Conservation (phyloP, 2,329 filamentous ascomycete genomes). For the Zarea fungicola region DNA sequence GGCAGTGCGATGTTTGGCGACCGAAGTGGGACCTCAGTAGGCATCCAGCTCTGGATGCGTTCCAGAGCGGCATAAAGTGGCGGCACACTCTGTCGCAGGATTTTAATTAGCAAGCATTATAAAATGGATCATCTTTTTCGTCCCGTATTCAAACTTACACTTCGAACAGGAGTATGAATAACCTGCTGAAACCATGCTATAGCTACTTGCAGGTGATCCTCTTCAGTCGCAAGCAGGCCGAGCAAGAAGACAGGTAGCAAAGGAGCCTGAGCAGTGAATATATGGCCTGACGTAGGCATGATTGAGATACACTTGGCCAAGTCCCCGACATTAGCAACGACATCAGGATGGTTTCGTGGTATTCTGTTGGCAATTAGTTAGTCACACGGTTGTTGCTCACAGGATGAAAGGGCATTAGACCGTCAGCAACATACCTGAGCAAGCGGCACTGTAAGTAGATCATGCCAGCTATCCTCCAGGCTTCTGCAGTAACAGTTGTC, state of each 20-base stretch:
- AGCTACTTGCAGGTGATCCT: slow-evolving; percentile 25
- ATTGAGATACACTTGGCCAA: slow-evolving; percentile 33
- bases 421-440: slow-evolving; percentile 25
- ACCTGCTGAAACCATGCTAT: slow-evolving; percentile 33
- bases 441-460: slow-evolving; percentile 36
- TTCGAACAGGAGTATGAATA: slow-evolving; percentile 31
- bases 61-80: slow-evolving; percentile 30
- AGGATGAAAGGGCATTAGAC: not conserved
- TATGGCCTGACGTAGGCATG: slow-evolving; percentile 36
- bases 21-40: slow-evolving; percentile 21
- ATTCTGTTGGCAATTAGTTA: slow-evolving; percentile 23
- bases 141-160: slow-evolving; percentile 26
- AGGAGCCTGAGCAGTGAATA: slow-evolving; percentile 38
- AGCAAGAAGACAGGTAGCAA: slow-evolving; percentile 37
- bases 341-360: slow-evolving; percentile 31
- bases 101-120: slow-evolving; percentile 14
- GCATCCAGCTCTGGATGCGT: slow-evolving; percentile 32
- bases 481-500: slow-evolving; percentile 37
- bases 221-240: slow-evolving; percentile 29
- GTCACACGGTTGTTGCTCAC: not conserved
- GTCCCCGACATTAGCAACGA: slow-evolving; percentile 27
- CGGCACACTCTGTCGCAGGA: slow-evolving; percentile 31
- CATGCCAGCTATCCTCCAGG: slow-evolving; percentile 35
- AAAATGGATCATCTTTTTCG: not conserved
- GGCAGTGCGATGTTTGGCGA: slow-evolving; percentile 15